Evolutionary conservation across 108 stramenopile genomes (phyloP).

Genomic region (Nitzschia inconspicua): DNA sequence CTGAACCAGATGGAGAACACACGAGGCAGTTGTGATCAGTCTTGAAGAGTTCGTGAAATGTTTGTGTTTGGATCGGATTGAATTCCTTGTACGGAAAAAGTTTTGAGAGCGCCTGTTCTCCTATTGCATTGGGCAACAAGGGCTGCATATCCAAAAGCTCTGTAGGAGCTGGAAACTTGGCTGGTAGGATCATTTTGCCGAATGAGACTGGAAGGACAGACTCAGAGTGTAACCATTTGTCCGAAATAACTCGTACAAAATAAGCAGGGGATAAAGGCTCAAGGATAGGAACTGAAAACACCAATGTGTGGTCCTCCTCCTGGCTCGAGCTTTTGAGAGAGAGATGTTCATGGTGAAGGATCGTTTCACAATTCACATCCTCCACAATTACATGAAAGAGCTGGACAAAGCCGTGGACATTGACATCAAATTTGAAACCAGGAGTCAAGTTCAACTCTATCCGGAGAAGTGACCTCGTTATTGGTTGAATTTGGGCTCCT

Average conservation of each 20-base stretch:
- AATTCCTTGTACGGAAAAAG: constrained; percentile 75
- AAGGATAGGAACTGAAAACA: constrained; percentile 92
- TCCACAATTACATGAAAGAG: constrained; percentile 95
- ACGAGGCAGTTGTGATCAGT: constrained; percentile 89
- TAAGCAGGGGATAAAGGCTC: constrained; percentile 97
- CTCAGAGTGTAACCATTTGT: constrained; percentile 96
- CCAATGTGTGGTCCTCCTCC: constrained; percentile 87
- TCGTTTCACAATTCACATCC: constrained; percentile 94
- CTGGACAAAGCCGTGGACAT: constrained; percentile 89
- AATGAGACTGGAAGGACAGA: constrained; percentile 92
- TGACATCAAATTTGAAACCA: constrained; percentile 91
- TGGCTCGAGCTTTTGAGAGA: constrained; percentile 66
- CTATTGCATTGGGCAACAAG: constrained; percentile 78
- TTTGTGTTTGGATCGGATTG: constrained; percentile 99
- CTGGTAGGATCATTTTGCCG: constrained; percentile 93
- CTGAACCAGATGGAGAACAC: constrained; percentile 94
- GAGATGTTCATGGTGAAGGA: constrained; percentile 95
- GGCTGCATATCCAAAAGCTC: constrained; percentile 97
- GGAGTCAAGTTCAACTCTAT: constrained; percentile 91
- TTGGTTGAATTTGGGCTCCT: constrained; percentile 91
- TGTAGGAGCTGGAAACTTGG: constrained; percentile 93
- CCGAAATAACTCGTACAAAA: constrained; percentile 92
- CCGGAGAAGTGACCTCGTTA: constrained; percentile 92
- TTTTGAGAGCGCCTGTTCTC: constrained; percentile 69
- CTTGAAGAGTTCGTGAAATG: constrained; percentile 92